Percentiles rank a stretch among this genome's conserved stretches.
These are phyloP conservation scores for Conringia planisiliqua DNA, from an alignment of 345 rosid species.

Conservation along the genomic window DNA sequence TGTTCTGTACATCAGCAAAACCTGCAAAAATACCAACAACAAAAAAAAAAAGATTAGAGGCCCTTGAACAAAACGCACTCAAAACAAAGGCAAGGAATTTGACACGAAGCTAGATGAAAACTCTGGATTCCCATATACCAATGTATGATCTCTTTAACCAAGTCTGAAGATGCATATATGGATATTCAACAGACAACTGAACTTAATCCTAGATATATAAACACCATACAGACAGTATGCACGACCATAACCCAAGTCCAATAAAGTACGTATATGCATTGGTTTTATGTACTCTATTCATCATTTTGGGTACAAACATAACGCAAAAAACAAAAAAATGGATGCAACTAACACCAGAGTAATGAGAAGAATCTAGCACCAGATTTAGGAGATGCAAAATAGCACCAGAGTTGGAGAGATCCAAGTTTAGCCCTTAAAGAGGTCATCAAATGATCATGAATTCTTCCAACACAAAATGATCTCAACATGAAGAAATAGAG, in stretches of 20 bases:
- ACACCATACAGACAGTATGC: neutral
- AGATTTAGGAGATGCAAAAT: neutral
- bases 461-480: neutral
- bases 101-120: slow-evolving; percentile 7
- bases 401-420: neutral
- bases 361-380: neutral
- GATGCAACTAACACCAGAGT: neutral
- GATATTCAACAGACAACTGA: neutral
- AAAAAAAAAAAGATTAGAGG: neutral
- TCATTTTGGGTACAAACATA: neutral
- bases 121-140: neutral
- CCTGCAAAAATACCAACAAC: slow-evolving; percentile 12
- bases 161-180: neutral
- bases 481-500: neutral
- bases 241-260: neutral
- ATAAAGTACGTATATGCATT: neutral
- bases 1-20: slow-evolving; percentile 35
- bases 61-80: neutral
- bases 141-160: neutral
- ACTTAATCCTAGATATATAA: neutral
- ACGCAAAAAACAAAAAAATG: neutral
- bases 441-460: neutral
- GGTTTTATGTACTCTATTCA: neutral
- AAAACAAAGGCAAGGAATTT: neutral
- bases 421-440: neutral